Evolutionary conservation across 192 early-diverging fungal species (phyloP), one percentile per base, ranked within the genome.

Genomic region (Jimgerdemannia flammicorona): DNA sequence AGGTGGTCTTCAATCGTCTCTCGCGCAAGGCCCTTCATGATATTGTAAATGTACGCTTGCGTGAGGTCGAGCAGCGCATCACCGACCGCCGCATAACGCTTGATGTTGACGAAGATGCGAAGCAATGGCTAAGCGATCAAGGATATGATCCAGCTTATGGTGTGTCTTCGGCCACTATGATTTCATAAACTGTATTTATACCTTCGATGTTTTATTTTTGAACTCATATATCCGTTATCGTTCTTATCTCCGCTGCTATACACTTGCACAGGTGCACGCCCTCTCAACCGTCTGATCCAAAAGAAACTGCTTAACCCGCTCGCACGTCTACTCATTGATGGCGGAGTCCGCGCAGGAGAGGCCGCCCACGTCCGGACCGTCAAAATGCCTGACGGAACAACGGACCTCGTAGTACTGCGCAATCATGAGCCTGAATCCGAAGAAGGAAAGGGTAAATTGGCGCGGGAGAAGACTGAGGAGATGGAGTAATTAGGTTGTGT

Each of bases 21-120:
- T 87, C 91, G 0, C 88, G 87, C 74, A 67, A 59, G 2, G 90
- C 92, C 4, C 86, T 95, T 44, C 86, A 87, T 11, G 82, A 91
- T 44, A 94, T 95, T 77, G 94, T 93, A 41, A 87, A 94, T 76
- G 87, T 95, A 2, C 87, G 91, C 49, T 78, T 95, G n/a, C 79
- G 80, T 4, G 91, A 92, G 72, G 88, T 93, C 3, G 88, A 93
- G 74, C 54, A 84, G 49, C 72, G 81, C 43, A 72, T 88, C 41
- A 78, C 84, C 39, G 90, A 91, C 73, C 86, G 86, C 19, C 79
- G 86, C 4, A 87, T 91, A 54, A 75, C 70, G 9, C 77, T 93
- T 4, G 84, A 87, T 11, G 87, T 92, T 11, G 83, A 81, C 39
- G 82, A 84, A 3, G 80, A 77, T 20, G 88, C 89, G 3, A 88